A percentile compares a stretch with the other conserved stretches of the same genome.
These are phyloP conservation scores for Hyphopichia fennica DNA, from an alignment of 1,139 yeast genomes.

Conservation along the genomic window DNA sequence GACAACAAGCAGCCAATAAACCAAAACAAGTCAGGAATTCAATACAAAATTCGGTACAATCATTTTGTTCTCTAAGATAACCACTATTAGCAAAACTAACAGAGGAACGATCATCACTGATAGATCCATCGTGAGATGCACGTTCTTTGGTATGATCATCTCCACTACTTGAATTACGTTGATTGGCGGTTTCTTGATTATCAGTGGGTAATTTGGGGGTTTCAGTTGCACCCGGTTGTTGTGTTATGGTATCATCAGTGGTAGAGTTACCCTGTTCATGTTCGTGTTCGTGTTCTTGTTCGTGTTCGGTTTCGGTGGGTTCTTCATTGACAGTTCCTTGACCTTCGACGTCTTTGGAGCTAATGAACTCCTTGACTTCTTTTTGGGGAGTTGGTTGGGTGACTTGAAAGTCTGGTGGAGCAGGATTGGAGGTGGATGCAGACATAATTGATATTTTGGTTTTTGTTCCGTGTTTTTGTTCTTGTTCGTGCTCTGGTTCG, in stretches of 20 bases:
- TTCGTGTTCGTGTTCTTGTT: no score
- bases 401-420: constrained; percentile 2
- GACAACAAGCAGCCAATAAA: constrained; percentile 42
- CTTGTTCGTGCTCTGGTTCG: no score
- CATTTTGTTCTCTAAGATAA: constrained; percentile 35
- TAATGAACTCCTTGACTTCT: background rate
- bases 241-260: constrained; percentile 3
- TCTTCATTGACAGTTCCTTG: background rate
- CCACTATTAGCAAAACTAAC: constrained; percentile 34
- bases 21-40: constrained; percentile 44
- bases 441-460: no score
- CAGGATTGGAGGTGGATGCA: no score
- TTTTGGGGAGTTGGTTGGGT: constrained; percentile 4
- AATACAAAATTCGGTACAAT: constrained; percentile 46
- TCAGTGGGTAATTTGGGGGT: background rate
- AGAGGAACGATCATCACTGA: constrained; percentile 8
- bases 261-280: background rate
- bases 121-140: background rate
- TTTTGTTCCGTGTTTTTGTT: no score
- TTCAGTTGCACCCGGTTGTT: constrained; percentile 1
- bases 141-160: constrained; percentile 1
- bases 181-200: background rate
- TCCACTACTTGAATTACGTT: background rate
- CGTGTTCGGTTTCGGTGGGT: background rate
- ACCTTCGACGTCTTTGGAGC: background rate